Evolutionary conservation across 176 grass and related monocot genomes (phyloP), one percentile per base, ranked within the genome.

Genomic region (Avena atlantica): DNA sequence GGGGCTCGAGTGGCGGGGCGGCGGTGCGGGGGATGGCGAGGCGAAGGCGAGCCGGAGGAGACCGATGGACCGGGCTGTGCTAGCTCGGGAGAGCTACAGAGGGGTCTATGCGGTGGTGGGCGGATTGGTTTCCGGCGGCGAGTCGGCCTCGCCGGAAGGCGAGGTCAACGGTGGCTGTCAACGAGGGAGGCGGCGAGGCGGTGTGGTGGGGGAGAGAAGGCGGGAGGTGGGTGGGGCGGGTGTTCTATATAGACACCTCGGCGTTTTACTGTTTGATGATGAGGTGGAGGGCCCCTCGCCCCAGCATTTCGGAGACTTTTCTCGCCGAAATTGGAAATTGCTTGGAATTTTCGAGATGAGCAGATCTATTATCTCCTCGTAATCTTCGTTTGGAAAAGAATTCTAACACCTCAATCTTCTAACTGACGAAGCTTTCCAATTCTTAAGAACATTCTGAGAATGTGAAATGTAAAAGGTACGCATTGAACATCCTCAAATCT

Each of bases 151-250:
- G 90, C 90, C 83, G 86, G 64, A 50, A 25, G 62, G 80, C 40
- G 82, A 72, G 82, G 90, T 85, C 85, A 88, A 88, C 81, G 85
- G 76, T 14, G 68, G 69, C 5, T 27, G 81, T 91, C 86, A 91
- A 91, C 9, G 71, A 73, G 56, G 86, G 16, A 77, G 53, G 70
- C 76, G 61, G 77, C 64, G 82, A 17, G 25, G 78, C 57, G 74
- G 29, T 6, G 45, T 15, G 40, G 40, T 3, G 31, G 27, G 31
- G 55, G 62, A 36, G 55, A 84, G 17, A 60, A 63, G 37, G 71
- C 57, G 71, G 29, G 78, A 78, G 53, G 23, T 8, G 21, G 17
- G 24, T 4, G 71, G 60, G 45, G 76, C 17, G 6, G 60, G 29
- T 14, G 78, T 24, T 58, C 20, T 70, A 80, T 91, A 85, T 91